Percentiles rank a stretch among this genome's conserved stretches.
These are phyloP conservation scores for Brassica juncea DNA, from an alignment of 345 rosid genomes.

Conservation along the genomic window DNA sequence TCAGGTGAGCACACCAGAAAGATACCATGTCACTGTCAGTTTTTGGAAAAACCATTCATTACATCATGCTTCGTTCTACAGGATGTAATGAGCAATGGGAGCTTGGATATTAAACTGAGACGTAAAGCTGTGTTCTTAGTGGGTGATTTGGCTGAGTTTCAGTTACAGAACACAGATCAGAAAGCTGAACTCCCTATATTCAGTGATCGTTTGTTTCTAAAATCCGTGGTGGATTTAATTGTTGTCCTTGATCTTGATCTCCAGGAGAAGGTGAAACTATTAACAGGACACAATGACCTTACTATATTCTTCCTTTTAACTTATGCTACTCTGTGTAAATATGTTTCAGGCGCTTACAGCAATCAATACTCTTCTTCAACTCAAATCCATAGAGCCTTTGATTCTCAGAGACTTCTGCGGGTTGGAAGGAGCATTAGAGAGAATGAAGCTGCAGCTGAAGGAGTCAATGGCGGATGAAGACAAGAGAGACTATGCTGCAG, in stretches of 20 bases:
- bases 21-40: background rate
- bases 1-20: constrained; percentile 56
- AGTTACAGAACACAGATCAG: constrained; percentile 49
- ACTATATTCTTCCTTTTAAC: background rate
- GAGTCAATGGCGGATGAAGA: constrained; percentile 61
- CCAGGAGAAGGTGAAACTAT: constrained; percentile 74
- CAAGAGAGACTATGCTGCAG: constrained; percentile 64
- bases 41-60: constrained; percentile 7
- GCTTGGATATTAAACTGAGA: constrained; percentile 63
- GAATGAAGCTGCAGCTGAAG: constrained; percentile 64
- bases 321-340: background rate
- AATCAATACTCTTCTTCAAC: constrained; percentile 72
- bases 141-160: constrained; percentile 69
- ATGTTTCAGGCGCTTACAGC: constrained; percentile 72
- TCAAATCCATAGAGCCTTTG: constrained; percentile 55
- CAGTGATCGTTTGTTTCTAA: constrained; percentile 58
- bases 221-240: constrained; percentile 75
- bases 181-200: constrained; percentile 55
- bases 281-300: background rate
- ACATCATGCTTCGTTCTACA: constrained; percentile 30
- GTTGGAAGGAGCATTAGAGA: constrained; percentile 62
- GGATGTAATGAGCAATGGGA: constrained; percentile 64
- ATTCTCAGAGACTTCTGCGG: constrained; percentile 71
- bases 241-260: constrained; percentile 71
- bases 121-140: constrained; percentile 79